These are phyloP conservation scores for Rhazya stricta DNA, from an alignment of 257 asterid species.

Conservation along the genomic window DNA sequence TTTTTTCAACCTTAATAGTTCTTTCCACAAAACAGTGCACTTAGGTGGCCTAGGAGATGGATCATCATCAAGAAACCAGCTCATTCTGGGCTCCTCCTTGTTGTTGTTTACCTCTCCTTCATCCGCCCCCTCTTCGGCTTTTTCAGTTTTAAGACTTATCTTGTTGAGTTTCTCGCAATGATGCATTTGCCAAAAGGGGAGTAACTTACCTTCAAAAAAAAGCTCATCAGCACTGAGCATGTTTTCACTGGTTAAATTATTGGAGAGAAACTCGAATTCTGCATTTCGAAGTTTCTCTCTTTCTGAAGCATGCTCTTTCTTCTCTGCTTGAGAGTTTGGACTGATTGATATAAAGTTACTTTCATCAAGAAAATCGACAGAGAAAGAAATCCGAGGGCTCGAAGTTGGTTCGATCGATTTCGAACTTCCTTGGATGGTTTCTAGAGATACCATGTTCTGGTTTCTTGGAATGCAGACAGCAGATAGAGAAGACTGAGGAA, in stretches of 20 bases:
- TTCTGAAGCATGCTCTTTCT: conserved; percentile 20
- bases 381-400: conserved; percentile 70
- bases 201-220: conserved; percentile 64
- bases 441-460: conserved; percentile 41
- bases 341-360: conserved; percentile 64
- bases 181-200: conserved; percentile 60
- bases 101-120: conserved; percentile 7
- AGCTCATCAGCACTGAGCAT: conserved; percentile 80
- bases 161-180: conserved; percentile 48
- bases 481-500: conserved; percentile 9
- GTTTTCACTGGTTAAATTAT: conserved; percentile 18
- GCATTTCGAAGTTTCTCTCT: conserved; percentile 22
- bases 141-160: conserved; percentile 36
- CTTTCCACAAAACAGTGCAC: conserved; percentile 87
- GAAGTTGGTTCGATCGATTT: conserved; percentile 28
- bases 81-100: conserved; percentile 40
- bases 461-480: background rate
- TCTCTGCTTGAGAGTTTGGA: conserved; percentile 40
- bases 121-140: conserved; percentile 9
- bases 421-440: conserved; percentile 28
- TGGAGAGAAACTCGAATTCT: conserved; percentile 75
- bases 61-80: conserved; percentile 81
- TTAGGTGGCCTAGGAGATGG: conserved; percentile 94
- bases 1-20: conserved; percentile 59
- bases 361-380: conserved; percentile 77